Evolutionary conservation across 2,329 filamentous ascomycete genomes (phyloP).

Genomic region (Myriosclerotinia curreyana): DNA sequence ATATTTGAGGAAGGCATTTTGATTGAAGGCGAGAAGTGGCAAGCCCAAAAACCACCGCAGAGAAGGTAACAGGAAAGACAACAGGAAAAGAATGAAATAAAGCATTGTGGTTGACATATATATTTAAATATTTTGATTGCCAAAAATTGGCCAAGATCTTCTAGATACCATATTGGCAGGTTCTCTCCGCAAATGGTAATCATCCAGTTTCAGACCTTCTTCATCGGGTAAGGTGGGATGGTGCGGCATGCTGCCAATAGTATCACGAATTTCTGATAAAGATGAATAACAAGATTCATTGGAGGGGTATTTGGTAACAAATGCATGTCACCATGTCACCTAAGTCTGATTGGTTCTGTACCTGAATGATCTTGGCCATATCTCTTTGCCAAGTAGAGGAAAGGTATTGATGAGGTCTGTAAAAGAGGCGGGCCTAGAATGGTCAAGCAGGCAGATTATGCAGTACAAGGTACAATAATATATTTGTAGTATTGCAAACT

Average conservation of each 20-base stretch:
- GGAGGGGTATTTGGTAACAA: background rate
- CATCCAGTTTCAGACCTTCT: constrained; percentile 5
- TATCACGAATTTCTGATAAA: constrained; percentile 13
- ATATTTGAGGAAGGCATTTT: constrained; percentile 13
- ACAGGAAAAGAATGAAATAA: background rate
- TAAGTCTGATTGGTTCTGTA: background rate
- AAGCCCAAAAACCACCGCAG: background rate
- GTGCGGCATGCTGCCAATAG: background rate
- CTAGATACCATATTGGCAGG: constrained; percentile 8
- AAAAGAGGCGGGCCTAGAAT: too few relatives aligned
- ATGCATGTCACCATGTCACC: background rate
- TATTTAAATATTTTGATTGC: background rate
- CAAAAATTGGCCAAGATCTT: constrained; percentile 4
- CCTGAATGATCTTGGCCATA: background rate
- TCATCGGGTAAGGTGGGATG: background rate
- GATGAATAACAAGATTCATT: background rate
- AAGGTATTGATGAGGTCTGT: background rate
- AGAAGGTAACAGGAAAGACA: background rate
- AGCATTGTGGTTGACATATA: background rate
- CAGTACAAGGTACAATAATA: too few relatives aligned
- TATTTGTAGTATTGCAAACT: too few relatives aligned
- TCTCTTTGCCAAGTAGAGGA: too few relatives aligned
- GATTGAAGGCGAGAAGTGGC: background rate
- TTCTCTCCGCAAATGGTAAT: background rate
- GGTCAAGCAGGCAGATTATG: background rate